phyloP scores from a whole-genome alignment of 1,284 basidiomycete species.

The Sporisorium iseilematis-ciliati region DNA sequence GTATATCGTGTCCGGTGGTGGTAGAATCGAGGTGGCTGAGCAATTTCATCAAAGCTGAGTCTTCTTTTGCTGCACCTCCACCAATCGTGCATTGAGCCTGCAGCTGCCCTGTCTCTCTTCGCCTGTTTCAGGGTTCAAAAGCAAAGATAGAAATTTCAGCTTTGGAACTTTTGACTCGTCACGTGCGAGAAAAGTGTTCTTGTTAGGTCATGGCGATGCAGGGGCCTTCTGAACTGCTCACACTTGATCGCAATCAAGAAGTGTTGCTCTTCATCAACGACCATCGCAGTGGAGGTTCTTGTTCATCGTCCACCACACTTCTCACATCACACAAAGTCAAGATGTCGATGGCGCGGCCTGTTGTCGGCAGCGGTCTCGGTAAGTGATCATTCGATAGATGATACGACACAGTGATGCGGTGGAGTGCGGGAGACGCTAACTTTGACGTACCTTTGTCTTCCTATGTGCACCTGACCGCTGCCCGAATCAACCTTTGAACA shows the following conservation, averaged over 20 bases:
- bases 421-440: constrained; percentile 1
- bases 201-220: constrained; percentile 30
- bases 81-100: constrained; percentile 28
- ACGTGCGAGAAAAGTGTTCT: neutral
- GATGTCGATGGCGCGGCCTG: constrained; percentile 49
- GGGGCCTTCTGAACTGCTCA: constrained; percentile 20
- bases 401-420: neutral
- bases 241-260: constrained; percentile 2
- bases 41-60: neutral
- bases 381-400: constrained; percentile 3
- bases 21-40: constrained; percentile 26
- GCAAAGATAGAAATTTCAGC: constrained; percentile 3
- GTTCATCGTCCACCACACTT: neutral
- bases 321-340: constrained; percentile 6
- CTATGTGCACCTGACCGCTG: neutral
- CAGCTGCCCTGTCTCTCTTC: constrained; percentile 11
- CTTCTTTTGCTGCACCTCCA: constrained; percentile 28
- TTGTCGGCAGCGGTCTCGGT: constrained; percentile 61
- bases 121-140: constrained; percentile 32
- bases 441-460: neutral
- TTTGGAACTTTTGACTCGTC: neutral
- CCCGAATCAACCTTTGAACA: neutral
- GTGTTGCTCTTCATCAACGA: constrained; percentile 16
- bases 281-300: neutral
- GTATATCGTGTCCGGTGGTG: neutral